A percentile compares a stretch with the other conserved stretches of the same genome.
Conservation (phyloP, 805 yeast genomes). For the Ogataea philodendri region DNA sequence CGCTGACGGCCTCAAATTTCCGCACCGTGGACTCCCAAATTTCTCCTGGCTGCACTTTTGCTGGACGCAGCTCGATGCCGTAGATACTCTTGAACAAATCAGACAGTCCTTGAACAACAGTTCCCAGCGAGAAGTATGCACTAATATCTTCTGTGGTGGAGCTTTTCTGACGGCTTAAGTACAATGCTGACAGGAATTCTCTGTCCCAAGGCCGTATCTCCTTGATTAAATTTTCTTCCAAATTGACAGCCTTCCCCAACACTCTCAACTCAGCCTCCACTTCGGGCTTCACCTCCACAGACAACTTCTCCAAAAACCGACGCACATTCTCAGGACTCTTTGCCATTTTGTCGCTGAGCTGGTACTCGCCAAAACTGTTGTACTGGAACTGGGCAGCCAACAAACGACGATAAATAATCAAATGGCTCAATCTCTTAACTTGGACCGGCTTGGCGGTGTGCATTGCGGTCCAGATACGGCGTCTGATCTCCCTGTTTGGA, state of each 20-base stretch:
- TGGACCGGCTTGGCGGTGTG: conserved; percentile 67
- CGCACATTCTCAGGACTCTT: conserved; percentile 71
- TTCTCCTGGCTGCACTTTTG: conserved; percentile 63
- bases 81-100: conserved; percentile 67
- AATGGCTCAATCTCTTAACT: conserved; percentile 51
- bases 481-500: conserved; percentile 54
- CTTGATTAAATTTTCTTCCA: conserved; percentile 35
- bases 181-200: conserved; percentile 49
- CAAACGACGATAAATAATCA: conserved; percentile 64
- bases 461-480: conserved; percentile 69
- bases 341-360: conserved; percentile 88
- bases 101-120: conserved; percentile 80
- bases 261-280: conserved; percentile 58
- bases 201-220: conserved; percentile 88
- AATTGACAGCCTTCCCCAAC: conserved; percentile 36
- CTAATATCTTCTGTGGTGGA: conserved; percentile 49
- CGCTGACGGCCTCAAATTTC: conserved; percentile 71
- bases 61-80: conserved; percentile 74
- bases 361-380: conserved; percentile 71
- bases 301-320: conserved; percentile 62
- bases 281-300: conserved; percentile 47
- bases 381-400: conserved; percentile 74
- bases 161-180: conserved; percentile 35
- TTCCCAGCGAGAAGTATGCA: conserved; percentile 78
- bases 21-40: conserved; percentile 88